phyloP scores from a whole-genome alignment of 1,139 yeast species.

The Debaryomycetaceae sp. region DNA sequence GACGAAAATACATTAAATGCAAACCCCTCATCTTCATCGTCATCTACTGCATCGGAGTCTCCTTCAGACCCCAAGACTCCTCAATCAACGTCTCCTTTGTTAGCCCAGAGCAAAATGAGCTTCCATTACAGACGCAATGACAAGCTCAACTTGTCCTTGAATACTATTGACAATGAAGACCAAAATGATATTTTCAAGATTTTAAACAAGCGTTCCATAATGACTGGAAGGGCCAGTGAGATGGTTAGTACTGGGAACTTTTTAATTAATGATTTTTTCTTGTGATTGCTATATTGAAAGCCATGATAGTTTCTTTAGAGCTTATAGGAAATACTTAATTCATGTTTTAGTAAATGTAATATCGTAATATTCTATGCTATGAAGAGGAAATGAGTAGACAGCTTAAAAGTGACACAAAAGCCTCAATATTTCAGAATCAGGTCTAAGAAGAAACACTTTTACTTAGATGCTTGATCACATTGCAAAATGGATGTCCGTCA shows the following conservation, averaged over 20 bases:
- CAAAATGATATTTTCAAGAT: slow-evolving; percentile 29
- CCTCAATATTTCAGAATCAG: too few relatives aligned
- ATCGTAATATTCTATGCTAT: too few relatives aligned
- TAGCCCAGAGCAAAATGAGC: slow-evolving; percentile 29
- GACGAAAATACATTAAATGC: slow-evolving; percentile 4
- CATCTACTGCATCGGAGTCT: too few relatives aligned
- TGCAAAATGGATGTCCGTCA: slow-evolving; percentile 15
- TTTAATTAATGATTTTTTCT: slow-evolving; percentile 46
- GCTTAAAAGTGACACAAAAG: neutral
- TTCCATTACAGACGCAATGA: slow-evolving; percentile 46
- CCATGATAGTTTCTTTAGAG: neutral
- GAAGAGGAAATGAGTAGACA: too few relatives aligned
- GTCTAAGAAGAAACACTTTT: too few relatives aligned
- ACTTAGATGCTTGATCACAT: neutral
- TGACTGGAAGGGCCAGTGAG: slow-evolving; percentile 53
- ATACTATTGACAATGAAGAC: slow-evolving; percentile 16
- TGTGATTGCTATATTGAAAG: slow-evolving; percentile 16
- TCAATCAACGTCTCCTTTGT: slow-evolving; percentile 16
- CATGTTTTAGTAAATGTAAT: too few relatives aligned
- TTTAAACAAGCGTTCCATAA: slow-evolving; percentile 44
- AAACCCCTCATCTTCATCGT: slow-evolving; percentile 3
- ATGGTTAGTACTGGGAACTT: slow-evolving; percentile 53
- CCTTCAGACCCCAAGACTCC: slow-evolving; percentile 9
- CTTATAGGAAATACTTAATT: neutral
- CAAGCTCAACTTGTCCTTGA: slow-evolving; percentile 40